Percentiles rank a stretch among this genome's conserved stretches.
Conservation (phyloP, 352 stramenopile species). For the Pythium dissimile region DNA sequence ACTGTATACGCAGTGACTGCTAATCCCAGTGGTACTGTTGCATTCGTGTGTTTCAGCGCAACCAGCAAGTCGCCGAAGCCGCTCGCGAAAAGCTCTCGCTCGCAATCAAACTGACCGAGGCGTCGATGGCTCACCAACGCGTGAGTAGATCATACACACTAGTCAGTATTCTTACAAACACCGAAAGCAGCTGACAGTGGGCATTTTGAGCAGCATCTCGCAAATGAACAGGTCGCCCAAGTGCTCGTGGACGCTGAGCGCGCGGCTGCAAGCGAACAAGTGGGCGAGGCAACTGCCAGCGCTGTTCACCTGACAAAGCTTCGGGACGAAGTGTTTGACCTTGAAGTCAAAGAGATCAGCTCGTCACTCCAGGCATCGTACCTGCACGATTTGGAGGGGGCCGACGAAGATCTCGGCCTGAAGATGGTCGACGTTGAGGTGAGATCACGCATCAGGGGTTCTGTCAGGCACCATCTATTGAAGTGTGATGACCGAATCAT, state of each 20-base stretch:
- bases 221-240: not conserved
- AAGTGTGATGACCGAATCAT: not conserved
- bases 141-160: not conserved
- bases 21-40: too few relatives aligned
- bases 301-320: slow-evolving; percentile 24
- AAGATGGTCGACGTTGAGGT: slow-evolving; percentile 49
- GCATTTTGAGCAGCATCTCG: not conserved
- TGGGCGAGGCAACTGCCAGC: not conserved
- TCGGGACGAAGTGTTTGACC: slow-evolving; percentile 45
- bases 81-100: slow-evolving; percentile 1
- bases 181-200: not conserved
- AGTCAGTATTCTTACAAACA: not conserved
- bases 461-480: too few relatives aligned
- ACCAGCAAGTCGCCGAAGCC: not conserved
- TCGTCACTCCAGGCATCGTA: slow-evolving; percentile 24
- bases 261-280: not conserved
- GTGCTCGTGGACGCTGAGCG: slow-evolving; percentile 13
- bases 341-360: slow-evolving; percentile 47
- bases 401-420: slow-evolving; percentile 39
- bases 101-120: not conserved
- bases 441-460: not conserved
- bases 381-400: slow-evolving; percentile 33
- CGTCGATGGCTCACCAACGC: not conserved
- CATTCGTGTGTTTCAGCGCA: not conserved
- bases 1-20: not conserved